Evolutionary conservation across 352 stramenopile genomes (phyloP).

Genomic region (Globisporangium carolinianum): DNA sequence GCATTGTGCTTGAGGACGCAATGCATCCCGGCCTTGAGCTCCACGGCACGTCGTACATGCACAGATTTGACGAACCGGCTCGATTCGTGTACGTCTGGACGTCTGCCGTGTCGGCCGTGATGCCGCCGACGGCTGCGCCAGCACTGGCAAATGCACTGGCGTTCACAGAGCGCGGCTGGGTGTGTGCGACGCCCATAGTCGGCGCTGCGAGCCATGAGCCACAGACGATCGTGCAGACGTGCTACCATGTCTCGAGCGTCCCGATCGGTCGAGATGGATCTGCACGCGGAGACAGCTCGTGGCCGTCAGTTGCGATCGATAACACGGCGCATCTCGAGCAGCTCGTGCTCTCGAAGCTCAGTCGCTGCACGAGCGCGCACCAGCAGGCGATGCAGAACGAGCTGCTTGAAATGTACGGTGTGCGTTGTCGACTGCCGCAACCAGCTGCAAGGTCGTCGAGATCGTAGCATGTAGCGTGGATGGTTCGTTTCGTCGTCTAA

Average conservation of each 20-base stretch:
- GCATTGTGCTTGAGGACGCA: not conserved
- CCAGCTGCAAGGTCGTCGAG: no score
- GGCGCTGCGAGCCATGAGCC: not conserved
- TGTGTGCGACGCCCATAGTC: not conserved
- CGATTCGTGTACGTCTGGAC: conserved; percentile 7
- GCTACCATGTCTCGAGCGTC: conserved; percentile 6
- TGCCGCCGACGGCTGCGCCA: not conserved
- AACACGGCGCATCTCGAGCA: not conserved
- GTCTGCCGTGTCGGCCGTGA: not conserved
- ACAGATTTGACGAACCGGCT: conserved; percentile 6
- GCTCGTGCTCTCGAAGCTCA: conserved; percentile 4
- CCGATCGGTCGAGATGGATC: not conserved
- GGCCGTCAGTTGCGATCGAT: no score
- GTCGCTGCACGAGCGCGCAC: conserved; percentile 1
- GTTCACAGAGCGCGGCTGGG: conserved; percentile 7
- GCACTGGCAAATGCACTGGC: not conserved
- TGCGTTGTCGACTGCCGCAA: not conserved
- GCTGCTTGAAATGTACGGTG: conserved; percentile 1
- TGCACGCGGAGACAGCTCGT: no score
- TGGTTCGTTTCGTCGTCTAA: no score
- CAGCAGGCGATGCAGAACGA: conserved; percentile 7
- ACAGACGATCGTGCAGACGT: conserved; percentile 3
- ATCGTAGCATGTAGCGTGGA: no score
- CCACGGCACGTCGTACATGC: conserved; percentile 6
- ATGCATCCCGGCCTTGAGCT: conserved; percentile 1